phyloP scores from a whole-genome alignment of 1,139 yeast genomes.

The Trichomonascaceae sp. region DNA sequence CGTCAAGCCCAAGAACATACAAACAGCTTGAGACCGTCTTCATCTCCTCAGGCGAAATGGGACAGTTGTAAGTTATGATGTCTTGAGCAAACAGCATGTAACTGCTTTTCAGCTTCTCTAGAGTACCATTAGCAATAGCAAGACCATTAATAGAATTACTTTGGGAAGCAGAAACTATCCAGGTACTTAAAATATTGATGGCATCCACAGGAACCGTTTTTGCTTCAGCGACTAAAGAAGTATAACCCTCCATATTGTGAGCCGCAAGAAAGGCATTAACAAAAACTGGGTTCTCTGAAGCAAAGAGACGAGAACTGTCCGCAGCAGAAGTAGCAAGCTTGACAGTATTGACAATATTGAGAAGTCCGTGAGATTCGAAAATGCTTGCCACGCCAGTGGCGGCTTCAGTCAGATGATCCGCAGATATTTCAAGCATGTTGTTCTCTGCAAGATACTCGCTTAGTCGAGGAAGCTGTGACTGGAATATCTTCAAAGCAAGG shows the following conservation, averaged over 20 bases:
- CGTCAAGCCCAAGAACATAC: slow-evolving; percentile 10
- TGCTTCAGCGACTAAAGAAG: slow-evolving; percentile 9
- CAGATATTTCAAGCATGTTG: slow-evolving; percentile 8
- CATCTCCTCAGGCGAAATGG: slow-evolving; percentile 9
- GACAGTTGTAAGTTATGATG: slow-evolving; percentile 9
- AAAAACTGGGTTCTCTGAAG: slow-evolving; percentile 19
- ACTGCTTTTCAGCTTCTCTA: slow-evolving; percentile 15
- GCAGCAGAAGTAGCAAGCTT: slow-evolving; percentile 19
- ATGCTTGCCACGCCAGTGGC: slow-evolving; percentile 12
- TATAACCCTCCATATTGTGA: slow-evolving; percentile 5
- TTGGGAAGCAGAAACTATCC: slow-evolving; percentile 22
- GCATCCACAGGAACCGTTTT: slow-evolving; percentile 17
- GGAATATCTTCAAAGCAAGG: slow-evolving; percentile 22
- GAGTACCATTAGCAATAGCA: slow-evolving; percentile 20
- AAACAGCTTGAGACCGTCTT: slow-evolving; percentile 12
- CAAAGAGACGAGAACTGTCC: slow-evolving; percentile 19
- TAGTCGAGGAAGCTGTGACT: slow-evolving; percentile 20
- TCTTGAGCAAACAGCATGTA: slow-evolving; percentile 18
- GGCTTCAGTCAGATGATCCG: slow-evolving; percentile 14
- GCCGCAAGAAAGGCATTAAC: slow-evolving; percentile 6
- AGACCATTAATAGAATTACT: slow-evolving; percentile 21
- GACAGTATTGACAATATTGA: slow-evolving; percentile 16
- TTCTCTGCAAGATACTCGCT: slow-evolving; percentile 7
- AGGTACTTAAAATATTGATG: slow-evolving; percentile 19
- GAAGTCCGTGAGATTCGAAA: slow-evolving; percentile 11